Evolutionary conservation across 2,329 filamentous ascomycete species (phyloP), one percentile per base, ranked within the genome.

Genomic region (Alternaria alternata): DNA sequence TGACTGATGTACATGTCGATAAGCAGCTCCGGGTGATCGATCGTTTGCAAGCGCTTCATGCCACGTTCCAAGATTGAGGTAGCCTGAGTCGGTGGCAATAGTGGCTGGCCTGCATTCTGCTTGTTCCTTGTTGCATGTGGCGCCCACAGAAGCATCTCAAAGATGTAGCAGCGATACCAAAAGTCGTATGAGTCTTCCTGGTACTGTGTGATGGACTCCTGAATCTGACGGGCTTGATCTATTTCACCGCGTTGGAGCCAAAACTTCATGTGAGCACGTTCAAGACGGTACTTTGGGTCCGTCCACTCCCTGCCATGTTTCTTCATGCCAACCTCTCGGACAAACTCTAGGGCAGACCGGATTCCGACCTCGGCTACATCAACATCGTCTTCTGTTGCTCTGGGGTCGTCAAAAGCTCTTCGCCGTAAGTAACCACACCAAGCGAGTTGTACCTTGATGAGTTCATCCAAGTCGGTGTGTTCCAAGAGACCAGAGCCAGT

Each of bases 371-470:
- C 93, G 7, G 94, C 94, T 48, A 96, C 88, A 74, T 97, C 94
- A 32, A 91, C 85, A 54, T 94, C 81, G 53, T 84, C 92, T 74
- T 97, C 94, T 1, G 87, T 87, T 1, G 91, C 88, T 60, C 88
- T 87, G 1, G 88, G 84, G 57, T 88, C 83, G 59, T 89, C 84
- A 81, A 96, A 93, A 18, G 94, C 93, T 49, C 89, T 89, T 24
- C 95, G 90, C 67, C 94, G 93, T 20, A 99, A 85, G 69, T 94
- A 98, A 51, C 93, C 93, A 74, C 94, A 97, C 95, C 95, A 99
- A 0, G 94, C 91, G 54, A 92, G 89, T 73, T 97, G 93, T 73
- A 98, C 92, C 70, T 96, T 93, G 60, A 98, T 86, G 32, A 97
- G 88, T 66, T 94, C 91, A 51, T 93, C 88, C 85, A 97, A 90